A percentile compares a stretch with the other conserved stretches of the same genome.
phyloP scores from a whole-genome alignment of 306 rosid species.

The Cucumis sativus region Cucumber_9930_V3 NC_026655.2:11017501-11018000 shows the following conservation, averaged over 20 bases:
- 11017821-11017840: constrained; percentile 38
- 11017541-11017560: background rate
- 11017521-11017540: background rate
- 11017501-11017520: background rate
- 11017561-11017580: background rate
- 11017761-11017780: constrained; percentile 63
- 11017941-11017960: background rate
- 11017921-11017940: background rate
- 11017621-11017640: constrained; percentile 41
- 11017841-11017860: constrained; percentile 4
- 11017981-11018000: background rate
- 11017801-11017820: constrained; percentile 77
- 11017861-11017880: constrained; percentile 3
- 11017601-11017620: constrained; percentile 7
- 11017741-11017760: constrained; percentile 73
- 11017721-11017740: constrained; percentile 90
- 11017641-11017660: constrained; percentile 73
- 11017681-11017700: constrained; percentile 41
- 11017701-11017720: constrained; percentile 61
- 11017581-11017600: background rate
- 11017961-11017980: background rate
- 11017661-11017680: constrained; percentile 25
- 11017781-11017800: constrained; percentile 76
- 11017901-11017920: background rate
- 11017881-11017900: background rate